Evolutionary conservation across 305 asterid genomes (phyloP), one percentile per base, ranked within the genome.

Genomic region (Fraxinus sp.): DNA sequence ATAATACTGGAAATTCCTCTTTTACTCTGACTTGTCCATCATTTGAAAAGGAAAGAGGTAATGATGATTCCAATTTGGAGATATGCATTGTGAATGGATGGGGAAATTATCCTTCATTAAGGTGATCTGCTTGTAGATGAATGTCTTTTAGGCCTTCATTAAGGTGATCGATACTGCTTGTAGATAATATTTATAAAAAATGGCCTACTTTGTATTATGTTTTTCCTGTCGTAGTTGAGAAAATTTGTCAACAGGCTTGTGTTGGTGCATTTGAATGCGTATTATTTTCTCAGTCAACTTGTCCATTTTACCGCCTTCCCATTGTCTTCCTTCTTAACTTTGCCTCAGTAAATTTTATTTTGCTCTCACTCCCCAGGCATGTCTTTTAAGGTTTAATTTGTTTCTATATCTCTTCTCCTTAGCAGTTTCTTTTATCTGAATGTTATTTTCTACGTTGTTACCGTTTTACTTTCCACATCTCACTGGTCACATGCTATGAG

Each of bases 161-260:
- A 41, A 74, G 71, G 81, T 74, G 83, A 79, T 79, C 66, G 79
- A 68, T 28, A 1, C 37, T 78, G 36, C 8, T 41, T 84, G 24
- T 76, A 64, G 57, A 41, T 80, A 73, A 68, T 84, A 24, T 35
- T 10, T 30, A 11, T 76, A 52, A n/a, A 13, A 62, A 33, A 46
- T 22, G 57, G 57, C 57, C 14, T 46, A 46, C 57, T 46, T 46
- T 46, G 3, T 37, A 37, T 37, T 7, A 37, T 7, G 46, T 37
- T 37, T 37, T 46, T 10, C 57, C 14, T 0, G 57, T 46, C 13
- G 5, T 46, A 8, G 39, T 32, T 35, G 3, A 35, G 35, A 11
- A 57, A 33, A 8, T 52, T 52, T 32, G 44, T 4, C 18, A 52
- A 22, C 64, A 20, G 62, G 74, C 71, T 77, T 81, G 33, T 49